phyloP scores from a whole-genome alignment of 2,329 filamentous ascomycete genomes.

The Metarhizium anisopliae region DNA sequence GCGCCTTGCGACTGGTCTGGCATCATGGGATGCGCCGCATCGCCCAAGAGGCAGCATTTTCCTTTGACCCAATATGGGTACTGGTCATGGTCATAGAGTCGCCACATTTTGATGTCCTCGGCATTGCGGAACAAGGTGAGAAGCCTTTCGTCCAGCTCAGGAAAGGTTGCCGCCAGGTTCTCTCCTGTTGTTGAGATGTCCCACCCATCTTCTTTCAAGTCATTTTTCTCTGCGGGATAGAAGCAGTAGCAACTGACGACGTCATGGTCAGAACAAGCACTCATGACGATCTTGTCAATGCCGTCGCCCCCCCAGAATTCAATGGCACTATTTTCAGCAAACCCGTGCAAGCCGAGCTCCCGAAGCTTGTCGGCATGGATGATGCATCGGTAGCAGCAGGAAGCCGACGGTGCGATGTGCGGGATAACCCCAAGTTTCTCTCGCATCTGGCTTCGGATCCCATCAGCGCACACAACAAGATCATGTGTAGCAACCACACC shows the following conservation, averaged over 20 bases:
- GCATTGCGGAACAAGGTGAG: slow-evolving; percentile 44
- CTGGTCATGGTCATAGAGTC: slow-evolving; percentile 34
- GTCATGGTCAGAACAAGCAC: slow-evolving; percentile 52
- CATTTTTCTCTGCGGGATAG: slow-evolving; percentile 48
- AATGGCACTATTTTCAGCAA: slow-evolving; percentile 44
- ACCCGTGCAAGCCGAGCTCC: slow-evolving; percentile 46
- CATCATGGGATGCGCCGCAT: slow-evolving; percentile 60
- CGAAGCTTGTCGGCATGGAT: slow-evolving; percentile 45
- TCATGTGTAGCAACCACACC: slow-evolving; percentile 39
- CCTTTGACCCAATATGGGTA: slow-evolving; percentile 43
- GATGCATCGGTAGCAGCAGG: slow-evolving; percentile 52
- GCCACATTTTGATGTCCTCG: slow-evolving; percentile 53
- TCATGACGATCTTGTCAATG: slow-evolving; percentile 54
- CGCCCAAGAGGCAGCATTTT: slow-evolving; percentile 46
- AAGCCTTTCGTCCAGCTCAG: slow-evolving; percentile 46
- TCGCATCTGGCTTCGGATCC: slow-evolving; percentile 51
- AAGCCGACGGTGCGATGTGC: slow-evolving; percentile 41
- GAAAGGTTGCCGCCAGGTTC: slow-evolving; percentile 47
- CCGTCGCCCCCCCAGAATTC: slow-evolving; percentile 60
- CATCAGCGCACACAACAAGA: slow-evolving; percentile 50
- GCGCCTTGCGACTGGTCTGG: slow-evolving; percentile 59
- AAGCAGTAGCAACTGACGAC: slow-evolving; percentile 59
- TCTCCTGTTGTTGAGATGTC: slow-evolving; percentile 39
- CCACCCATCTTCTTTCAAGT: slow-evolving; percentile 49
- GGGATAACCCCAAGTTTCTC: slow-evolving; percentile 45